Percentiles rank a stretch among this genome's conserved stretches.
Evolutionary conservation across 139 green algal genomes (phyloP).

Genomic region (Chlorella sp.): DNA sequence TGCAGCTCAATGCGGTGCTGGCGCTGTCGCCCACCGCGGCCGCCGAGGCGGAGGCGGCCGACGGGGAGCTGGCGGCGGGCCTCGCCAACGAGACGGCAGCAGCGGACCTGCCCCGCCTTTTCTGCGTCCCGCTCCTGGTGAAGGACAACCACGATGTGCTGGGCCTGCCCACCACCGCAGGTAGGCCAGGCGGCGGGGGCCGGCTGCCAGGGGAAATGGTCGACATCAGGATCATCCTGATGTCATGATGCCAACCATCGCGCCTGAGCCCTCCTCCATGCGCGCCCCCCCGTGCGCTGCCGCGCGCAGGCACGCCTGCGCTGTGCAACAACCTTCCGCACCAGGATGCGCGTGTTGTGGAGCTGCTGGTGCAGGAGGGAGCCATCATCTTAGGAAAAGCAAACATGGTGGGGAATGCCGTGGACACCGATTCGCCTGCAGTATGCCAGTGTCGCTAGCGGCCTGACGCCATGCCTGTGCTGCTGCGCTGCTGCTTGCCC

Average conservation of each 20-base stretch:
- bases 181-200: no score
- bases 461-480: no score
- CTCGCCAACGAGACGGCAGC: neutral
- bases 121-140: conserved; percentile 26
- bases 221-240: no score
- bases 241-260: neutral
- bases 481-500: no score
- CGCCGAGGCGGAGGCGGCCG: neutral
- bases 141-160: conserved; percentile 39
- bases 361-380: conserved; percentile 37
- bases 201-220: no score
- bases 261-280: neutral
- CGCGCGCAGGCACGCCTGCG: neutral
- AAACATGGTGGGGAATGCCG: no score
- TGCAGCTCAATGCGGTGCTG: conserved; percentile 17
- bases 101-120: conserved; percentile 1
- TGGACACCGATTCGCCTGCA: no score
- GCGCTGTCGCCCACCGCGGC: neutral
- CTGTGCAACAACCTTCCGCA: conserved; percentile 1
- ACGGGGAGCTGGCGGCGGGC: neutral
- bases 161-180: conserved; percentile 23
- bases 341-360: conserved; percentile 9
- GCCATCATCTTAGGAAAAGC: conserved; percentile 68
- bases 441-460: no score
- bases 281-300: neutral